Base-by-base conservation (phyloP, 2,329 filamentous ascomycete species). In the Sporothrix brasiliensis region DNA sequence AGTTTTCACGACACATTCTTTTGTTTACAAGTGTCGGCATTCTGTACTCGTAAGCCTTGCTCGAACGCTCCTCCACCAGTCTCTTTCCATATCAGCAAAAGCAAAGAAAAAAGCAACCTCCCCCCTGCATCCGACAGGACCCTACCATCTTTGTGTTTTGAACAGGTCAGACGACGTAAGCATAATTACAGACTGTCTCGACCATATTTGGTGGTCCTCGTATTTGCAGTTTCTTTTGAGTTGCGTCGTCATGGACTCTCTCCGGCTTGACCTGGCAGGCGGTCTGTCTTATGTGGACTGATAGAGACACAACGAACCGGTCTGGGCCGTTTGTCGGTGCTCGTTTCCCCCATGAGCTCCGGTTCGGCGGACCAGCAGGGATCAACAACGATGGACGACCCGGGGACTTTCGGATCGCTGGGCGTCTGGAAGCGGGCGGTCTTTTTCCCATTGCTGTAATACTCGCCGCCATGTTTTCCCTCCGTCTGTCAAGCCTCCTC, bases 101-200 rank as follows among this genome's bases (percentile, higher is more conserved):
- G 56, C 27, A 41, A 49, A 65, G 41, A 11, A 27, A 63, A 27
- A 49, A 49, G 60, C 58, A 21, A 41, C 56, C 11, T 44, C 19
- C 10, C 54, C 60, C 60, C 60, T 65, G 21, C 60, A 65, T 49
- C 49, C 60, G 60, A 21, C 41, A n/a, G 21, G 13, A 65, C 49
- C n/a, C 58, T 49, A 14, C 44, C n/a, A 44, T 65, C 3, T 21
- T 47, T 49, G 34, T 30, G 21, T 30, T 65, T 14, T 19, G 14
- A 9, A 61, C 47, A 30, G 39, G 30, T 49, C 60, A 65, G 41
- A 47, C 24, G 39, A 49, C 13, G 21, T 49, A 30, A 27, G 60
- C 24, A 47, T 49, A 49, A 49, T 47, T 49, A 30, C 60, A 14
- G 21, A 4, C 2, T 63, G 60, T 63, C 41, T 63, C 6, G 19